Evolutionary conservation across 441 rosid species (phyloP).

Genomic region (Isatis lusitanica): DNA sequence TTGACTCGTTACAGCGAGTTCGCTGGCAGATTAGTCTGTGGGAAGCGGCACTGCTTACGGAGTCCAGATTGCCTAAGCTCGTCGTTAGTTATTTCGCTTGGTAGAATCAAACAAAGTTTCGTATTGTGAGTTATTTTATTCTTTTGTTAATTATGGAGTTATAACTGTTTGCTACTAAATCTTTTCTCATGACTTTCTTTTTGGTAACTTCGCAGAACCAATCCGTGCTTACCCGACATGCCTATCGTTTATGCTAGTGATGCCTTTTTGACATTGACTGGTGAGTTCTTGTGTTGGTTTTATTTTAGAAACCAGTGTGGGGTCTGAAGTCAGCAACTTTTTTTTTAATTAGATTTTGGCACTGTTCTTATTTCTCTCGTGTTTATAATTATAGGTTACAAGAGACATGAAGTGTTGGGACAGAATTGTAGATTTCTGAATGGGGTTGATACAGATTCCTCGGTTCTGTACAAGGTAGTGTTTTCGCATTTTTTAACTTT

Average conservation of each 20-base stretch:
- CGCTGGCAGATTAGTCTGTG: conserved; percentile 64
- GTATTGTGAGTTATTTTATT: conserved; percentile 78
- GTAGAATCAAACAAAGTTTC: conserved; percentile 99
- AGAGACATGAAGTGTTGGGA: conserved; percentile 80
- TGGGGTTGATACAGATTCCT: conserved; percentile 69
- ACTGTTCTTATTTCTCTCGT: background rate
- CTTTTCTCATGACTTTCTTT: conserved; percentile 18
- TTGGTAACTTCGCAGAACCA: conserved; percentile 54
- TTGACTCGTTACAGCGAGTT: conserved; percentile 59
- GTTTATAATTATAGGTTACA: conserved; percentile 66
- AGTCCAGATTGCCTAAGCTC: conserved; percentile 54
- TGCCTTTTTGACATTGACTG: conserved; percentile 83
- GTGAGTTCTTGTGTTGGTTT: conserved; percentile 37
- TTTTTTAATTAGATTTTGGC: background rate
- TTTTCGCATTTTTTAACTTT: background rate
- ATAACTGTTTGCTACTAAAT: conserved; percentile 18
- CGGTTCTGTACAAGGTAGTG: conserved; percentile 56
- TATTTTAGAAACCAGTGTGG: background rate
- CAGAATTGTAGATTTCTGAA: conserved; percentile 65
- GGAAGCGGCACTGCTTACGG: conserved; percentile 49
- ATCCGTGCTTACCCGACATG: conserved; percentile 69
- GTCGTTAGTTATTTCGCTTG: conserved; percentile 78
- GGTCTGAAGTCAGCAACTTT: background rate
- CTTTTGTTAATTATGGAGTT: background rate
- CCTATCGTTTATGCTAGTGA: conserved; percentile 90